A percentile compares a stretch with the other conserved stretches of the same genome.
Conservation (phyloP, 73 alveolate genomes). For the Tetrahymena malaccensis region DNA sequence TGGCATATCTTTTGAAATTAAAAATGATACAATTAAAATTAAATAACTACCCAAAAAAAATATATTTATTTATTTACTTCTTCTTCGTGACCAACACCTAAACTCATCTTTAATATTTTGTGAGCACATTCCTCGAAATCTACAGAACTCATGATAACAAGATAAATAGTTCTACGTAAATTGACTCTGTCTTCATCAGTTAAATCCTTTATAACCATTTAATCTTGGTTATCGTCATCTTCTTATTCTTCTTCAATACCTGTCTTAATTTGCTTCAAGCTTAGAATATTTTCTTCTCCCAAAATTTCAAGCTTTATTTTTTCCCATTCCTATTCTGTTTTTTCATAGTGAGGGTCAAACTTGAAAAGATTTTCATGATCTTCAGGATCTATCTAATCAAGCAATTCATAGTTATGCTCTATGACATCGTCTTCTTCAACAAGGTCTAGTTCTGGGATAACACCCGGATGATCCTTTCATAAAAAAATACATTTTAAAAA, state of each 20-base stretch:
- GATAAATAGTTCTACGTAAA: conserved; percentile 90
- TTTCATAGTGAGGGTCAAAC: conserved; percentile 84
- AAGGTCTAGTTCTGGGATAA: conserved; percentile 94
- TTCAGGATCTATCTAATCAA: conserved; percentile 93
- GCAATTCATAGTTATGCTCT: conserved; percentile 82
- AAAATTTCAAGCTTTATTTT: conserved; percentile 87
- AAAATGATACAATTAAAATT: not conserved
- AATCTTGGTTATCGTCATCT: conserved; percentile 63
- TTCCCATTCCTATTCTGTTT: conserved; percentile 91
- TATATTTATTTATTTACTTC: conserved; percentile 59
- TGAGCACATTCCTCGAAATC: conserved; percentile 98
- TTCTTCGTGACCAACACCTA: conserved; percentile 95
- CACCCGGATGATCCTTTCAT: conserved; percentile 78
- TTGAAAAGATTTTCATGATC: conserved; percentile 90
- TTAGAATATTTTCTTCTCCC: conserved; percentile 84
- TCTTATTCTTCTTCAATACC: conserved; percentile 44
- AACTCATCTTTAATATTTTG: conserved; percentile 93
- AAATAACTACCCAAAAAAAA: not conserved
- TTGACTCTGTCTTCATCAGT: conserved; percentile 94
- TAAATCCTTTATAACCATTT: conserved; percentile 67
- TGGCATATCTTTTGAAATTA: conserved; percentile 26
- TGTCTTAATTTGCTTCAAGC: conserved; percentile 57
- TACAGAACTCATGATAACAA: conserved; percentile 92
- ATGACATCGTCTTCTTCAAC: conserved; percentile 98
- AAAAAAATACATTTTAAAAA: not conserved